Evolutionary conservation across 2,329 filamentous ascomycete genomes (phyloP), one percentile per base, ranked within the genome.

Genomic region (Trichoderma koningii): DNA sequence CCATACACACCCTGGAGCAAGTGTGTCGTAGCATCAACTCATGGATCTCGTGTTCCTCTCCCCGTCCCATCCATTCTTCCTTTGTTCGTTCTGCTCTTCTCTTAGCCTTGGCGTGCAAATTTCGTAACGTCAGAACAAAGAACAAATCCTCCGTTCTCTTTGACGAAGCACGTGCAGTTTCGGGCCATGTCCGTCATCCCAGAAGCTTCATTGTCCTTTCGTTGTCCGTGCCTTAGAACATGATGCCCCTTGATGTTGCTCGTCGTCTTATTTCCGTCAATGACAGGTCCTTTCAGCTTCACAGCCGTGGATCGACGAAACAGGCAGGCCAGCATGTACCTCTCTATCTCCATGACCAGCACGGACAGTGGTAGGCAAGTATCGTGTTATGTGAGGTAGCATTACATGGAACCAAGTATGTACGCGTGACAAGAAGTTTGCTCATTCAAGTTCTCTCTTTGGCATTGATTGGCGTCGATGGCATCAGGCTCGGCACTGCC

Each of bases 181-280:
- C 26, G 34, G 50, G 50, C 50, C 17, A 52, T 19, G 30, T 34
- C 50, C 50, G 50, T 52, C 7, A 5, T 15, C 17, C 7, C 21
- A 28, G 34, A 34, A 19, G 44, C 38, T 38, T 17, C 9, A 38
- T 41, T 12, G 19, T 45, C 26, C 34, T 2, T 38, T 14, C 34
- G 1, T 10, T 3, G 34, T 5, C 38, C 59, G 59, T 62, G 38
- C 26, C 38, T 62, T 44, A 10, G 48, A 42, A 28, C 21, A 23
- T 23, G 21, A 23, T 23, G 21, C 21, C 21, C 21, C 21, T 23
- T 23, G 15, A 34, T 42, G 26, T 26, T 57, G n/a, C 42, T 38
- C 57, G 23, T 61, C 48, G 23, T 19, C 17, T 62, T 62, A 52
- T 52, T 52, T 44, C 59, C 59, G 45, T 44, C 59, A 52, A 44